Conservation (phyloP, 2,329 filamentous ascomycete genomes). For the Aquanectria penicillioides region DNA sequence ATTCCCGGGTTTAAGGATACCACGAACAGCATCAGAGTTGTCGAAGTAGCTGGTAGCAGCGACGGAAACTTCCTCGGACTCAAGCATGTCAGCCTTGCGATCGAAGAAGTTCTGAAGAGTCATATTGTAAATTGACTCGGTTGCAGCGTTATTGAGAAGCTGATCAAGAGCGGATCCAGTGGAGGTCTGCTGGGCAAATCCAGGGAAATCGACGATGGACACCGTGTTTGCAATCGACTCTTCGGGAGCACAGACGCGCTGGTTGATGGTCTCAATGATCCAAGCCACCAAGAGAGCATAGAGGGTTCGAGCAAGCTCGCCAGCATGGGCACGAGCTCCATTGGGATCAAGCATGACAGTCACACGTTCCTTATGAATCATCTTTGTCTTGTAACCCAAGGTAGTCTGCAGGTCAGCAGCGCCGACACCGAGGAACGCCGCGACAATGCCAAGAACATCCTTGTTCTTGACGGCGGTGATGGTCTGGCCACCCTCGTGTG, state of each 20-base stretch:
- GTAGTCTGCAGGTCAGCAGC: constrained; percentile 85
- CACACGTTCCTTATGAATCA: constrained; percentile 94
- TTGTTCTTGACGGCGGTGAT: constrained; percentile 93
- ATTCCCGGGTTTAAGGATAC: constrained; percentile 90
- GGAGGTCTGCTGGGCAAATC: constrained; percentile 85
- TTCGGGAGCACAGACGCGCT: constrained; percentile 85
- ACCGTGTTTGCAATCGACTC: constrained; percentile 93
- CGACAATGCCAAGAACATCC: constrained; percentile 84
- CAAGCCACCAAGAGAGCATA: constrained; percentile 95
- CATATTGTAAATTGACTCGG: constrained; percentile 91
- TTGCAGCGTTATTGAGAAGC: constrained; percentile 92
- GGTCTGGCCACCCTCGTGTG: constrained; percentile 89
- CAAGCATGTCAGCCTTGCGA: constrained; percentile 89
- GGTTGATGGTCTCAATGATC: constrained; percentile 92
- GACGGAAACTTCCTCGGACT: constrained; percentile 92
- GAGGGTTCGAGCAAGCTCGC: constrained; percentile 90
- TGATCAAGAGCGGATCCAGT: constrained; percentile 91
- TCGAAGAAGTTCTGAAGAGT: constrained; percentile 97
- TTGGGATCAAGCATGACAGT: constrained; percentile 96
- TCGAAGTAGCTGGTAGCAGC: constrained; percentile 97
- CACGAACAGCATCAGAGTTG: constrained; percentile 93
- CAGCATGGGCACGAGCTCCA: constrained; percentile 89
- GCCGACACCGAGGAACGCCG: constrained; percentile 92
- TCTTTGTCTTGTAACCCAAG: constrained; percentile 95
- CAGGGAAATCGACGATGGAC: constrained; percentile 95